Evolutionary conservation across 169 alveolate genomes (phyloP), one percentile per base, ranked within the genome.

Genomic region (Plasmodium relictum): DNA sequence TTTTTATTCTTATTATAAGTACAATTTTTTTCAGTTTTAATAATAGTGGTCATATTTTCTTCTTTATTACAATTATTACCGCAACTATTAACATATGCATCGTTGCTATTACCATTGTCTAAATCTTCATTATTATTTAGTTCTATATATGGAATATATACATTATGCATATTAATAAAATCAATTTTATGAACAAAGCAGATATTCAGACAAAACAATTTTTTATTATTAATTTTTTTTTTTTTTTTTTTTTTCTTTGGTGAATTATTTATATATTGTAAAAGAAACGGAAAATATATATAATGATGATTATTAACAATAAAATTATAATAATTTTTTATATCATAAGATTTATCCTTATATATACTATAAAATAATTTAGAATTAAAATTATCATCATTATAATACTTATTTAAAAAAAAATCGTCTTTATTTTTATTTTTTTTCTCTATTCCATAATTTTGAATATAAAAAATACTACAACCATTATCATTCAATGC

Each of bases 101-200:
- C 18, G 58, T 24, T 41, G 3, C 39, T 31, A 31, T 3, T 31
- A 31, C 39, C 3, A 31, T 31, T 31, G 39, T 31, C 39, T n/a
- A n/a, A n/a, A 14, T 76, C 14, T 45, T 76, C 41, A 44, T 50
- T 63, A 9, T n/a, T 20, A 58, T 62, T 48, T 16, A 68, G 26
- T 70, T 85, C 74, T 42, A 65, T 85, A 71, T 69, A 85, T 20
- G 92, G 92, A 50, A 85, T 69, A 50, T 69, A 85, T 20, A 85
- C 86, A 41, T 70, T 85, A 24, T 85, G 92, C 54, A 85, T 85
- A 45, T 56, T 69, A 39, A 85, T 65, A 26, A 85, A 85, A 61
- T 85, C 68, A 3, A 69, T 66, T 62, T 69, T 85, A 59, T 85
- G 86, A n/a, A 70, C 42, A 54, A 85, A 69, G 42, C 39, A 85